Percentiles rank a stretch among this genome's conserved stretches.
Conservation (phyloP, 441 rosid genomes). For the Gossypium gossypioides region DNA sequence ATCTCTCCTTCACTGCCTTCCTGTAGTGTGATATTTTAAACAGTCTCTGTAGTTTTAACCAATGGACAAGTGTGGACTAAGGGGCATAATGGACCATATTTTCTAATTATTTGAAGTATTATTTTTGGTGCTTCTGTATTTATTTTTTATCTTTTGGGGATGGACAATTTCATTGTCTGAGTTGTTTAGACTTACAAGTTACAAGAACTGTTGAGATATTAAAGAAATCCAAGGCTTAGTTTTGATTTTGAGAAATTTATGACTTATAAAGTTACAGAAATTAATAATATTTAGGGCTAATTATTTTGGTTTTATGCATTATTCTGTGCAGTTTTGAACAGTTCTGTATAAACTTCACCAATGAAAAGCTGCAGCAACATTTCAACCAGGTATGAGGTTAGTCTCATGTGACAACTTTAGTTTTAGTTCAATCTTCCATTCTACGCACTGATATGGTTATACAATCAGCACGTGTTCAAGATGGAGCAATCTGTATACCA, state of each 20-base stretch:
- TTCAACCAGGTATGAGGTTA: conserved; percentile 72
- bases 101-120: not conserved
- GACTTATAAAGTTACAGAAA: not conserved
- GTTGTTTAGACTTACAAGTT: conserved; percentile 1
- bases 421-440: conserved; percentile 17
- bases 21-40: not conserved
- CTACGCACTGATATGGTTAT: conserved; percentile 19
- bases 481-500: conserved; percentile 53
- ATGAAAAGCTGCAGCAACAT: conserved; percentile 70
- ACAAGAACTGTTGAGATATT: not conserved
- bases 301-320: not conserved
- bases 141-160: not conserved
- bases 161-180: not conserved
- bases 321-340: conserved; percentile 53
- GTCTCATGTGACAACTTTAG: conserved; percentile 24
- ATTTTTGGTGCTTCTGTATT: not conserved
- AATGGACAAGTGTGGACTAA: not conserved
- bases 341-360: conserved; percentile 58
- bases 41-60: not conserved
- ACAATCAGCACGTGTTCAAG: conserved; percentile 56
- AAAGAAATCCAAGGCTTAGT: not conserved
- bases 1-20: not conserved
- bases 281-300: not conserved
- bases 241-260: not conserved
- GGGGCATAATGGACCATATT: not conserved